Evolutionary conservation across 345 rosid species (phyloP).

Genomic region (Populus alba): DNA sequence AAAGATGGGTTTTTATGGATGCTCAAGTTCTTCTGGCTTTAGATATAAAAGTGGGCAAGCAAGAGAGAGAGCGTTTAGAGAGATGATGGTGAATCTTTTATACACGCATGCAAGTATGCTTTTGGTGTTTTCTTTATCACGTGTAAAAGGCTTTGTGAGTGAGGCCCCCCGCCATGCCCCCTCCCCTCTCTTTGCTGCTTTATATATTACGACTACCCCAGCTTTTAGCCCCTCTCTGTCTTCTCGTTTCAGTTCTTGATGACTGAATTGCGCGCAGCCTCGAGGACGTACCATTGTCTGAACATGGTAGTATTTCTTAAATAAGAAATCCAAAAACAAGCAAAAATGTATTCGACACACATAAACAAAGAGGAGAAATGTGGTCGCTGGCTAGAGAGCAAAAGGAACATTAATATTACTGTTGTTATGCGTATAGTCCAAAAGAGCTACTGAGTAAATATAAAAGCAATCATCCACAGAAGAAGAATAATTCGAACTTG

Average conservation of each 20-base stretch:
- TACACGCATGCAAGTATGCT: conserved; percentile 95
- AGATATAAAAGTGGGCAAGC: background rate
- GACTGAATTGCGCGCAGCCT: conserved; percentile 46
- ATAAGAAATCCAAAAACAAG: background rate
- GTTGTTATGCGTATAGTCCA: conserved; percentile 17
- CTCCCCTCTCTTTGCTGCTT: conserved; percentile 1
- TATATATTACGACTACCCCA: background rate
- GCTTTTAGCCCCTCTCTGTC: background rate
- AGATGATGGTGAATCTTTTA: conserved; percentile 55
- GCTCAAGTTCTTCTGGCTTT: background rate
- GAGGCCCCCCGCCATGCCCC: conserved; percentile 11
- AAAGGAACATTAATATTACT: background rate
- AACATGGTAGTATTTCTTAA: conserved; percentile 3
- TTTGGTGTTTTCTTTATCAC: conserved; percentile 88
- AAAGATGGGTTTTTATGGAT: conserved; percentile 4
- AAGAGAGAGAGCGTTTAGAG: conserved; percentile 12
- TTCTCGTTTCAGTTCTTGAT: conserved; percentile 28
- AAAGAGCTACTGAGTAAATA: conserved; percentile 25
- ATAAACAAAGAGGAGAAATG: background rate
- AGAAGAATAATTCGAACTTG: conserved; percentile 80
- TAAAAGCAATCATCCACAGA: conserved; percentile 57
- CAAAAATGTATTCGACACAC: background rate
- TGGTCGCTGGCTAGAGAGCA: background rate
- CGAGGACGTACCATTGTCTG: conserved; percentile 29
- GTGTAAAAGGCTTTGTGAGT: conserved; percentile 60